phyloP scores from a whole-genome alignment of 257 asterid genomes.

The Nicotiana benthamiana region DNA sequence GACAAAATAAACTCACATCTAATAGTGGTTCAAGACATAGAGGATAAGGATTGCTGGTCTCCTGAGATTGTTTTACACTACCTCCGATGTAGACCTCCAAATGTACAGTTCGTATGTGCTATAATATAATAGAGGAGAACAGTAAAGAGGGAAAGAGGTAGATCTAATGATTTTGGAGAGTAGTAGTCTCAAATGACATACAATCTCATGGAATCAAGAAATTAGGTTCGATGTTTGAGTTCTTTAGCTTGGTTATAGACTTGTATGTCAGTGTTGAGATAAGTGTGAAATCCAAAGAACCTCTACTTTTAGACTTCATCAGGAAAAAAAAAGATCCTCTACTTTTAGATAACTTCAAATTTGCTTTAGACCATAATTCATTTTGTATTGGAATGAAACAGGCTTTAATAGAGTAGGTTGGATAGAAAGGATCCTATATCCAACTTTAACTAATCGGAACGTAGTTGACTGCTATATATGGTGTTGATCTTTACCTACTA shows the following conservation, averaged over 20 bases:
- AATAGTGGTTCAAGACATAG: not conserved
- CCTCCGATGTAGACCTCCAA: not conserved
- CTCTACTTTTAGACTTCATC: not conserved
- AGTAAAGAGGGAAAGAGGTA: not conserved
- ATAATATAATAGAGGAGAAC: not conserved
- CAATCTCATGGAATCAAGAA: not conserved
- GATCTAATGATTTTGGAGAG: not conserved
- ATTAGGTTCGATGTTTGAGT: not conserved
- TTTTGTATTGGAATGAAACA: not conserved
- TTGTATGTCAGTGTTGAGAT: conserved; percentile 2
- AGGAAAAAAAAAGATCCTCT: not conserved
- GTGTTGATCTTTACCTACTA: not conserved
- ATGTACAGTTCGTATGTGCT: not conserved
- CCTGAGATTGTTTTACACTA: not conserved
- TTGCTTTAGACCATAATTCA: not conserved
- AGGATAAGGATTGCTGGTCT: not conserved
- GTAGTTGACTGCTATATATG: not conserved
- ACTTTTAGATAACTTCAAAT: not conserved
- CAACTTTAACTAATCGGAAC: not conserved
- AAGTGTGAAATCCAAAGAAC: not conserved
- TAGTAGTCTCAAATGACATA: not conserved
- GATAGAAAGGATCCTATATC: not conserved
- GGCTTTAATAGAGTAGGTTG: not conserved
- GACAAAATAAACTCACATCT: not conserved
- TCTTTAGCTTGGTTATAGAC: not conserved